Conservation (phyloP, 1,284 basidiomycete genomes). For the Wolfiporia cocos region DNA sequence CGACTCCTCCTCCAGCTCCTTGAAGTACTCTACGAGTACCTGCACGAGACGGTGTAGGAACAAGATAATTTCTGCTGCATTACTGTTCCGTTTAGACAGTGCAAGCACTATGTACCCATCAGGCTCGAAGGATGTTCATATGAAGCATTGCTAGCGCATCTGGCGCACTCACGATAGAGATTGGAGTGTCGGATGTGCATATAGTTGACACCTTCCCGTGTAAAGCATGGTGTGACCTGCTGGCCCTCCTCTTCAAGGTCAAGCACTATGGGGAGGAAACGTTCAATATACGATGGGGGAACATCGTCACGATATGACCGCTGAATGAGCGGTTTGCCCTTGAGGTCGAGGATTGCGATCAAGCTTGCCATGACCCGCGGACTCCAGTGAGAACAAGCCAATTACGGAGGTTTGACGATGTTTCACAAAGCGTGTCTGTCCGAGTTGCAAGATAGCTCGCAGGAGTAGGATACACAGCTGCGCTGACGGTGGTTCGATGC, state of each 20-base stretch:
- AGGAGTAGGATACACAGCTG: no score
- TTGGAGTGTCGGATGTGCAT: conserved; percentile 99
- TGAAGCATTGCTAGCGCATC: not conserved
- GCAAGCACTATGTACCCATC: conserved; percentile 74
- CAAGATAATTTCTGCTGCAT: conserved; percentile 94
- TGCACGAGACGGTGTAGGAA: conserved; percentile 91
- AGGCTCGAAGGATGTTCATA: no score
- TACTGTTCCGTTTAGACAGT: conserved; percentile 92
- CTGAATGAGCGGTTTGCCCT: conserved; percentile 98
- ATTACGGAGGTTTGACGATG: not conserved
- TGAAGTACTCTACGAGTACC: conserved; percentile 97
- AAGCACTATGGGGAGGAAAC: conserved; percentile 90
- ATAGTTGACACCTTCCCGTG: conserved; percentile 91
- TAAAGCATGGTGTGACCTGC: conserved; percentile 93
- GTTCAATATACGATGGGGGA: conserved; percentile 81
- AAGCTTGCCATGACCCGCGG: conserved; percentile 49
- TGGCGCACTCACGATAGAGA: conserved; percentile 68
- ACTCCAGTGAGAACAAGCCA: not conserved
- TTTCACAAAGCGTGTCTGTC: not conserved
- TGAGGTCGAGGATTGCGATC: conserved; percentile 95
- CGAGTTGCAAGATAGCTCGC: not conserved
- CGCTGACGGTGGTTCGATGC: no score
- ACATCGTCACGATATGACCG: conserved; percentile 98
- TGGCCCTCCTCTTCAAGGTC: conserved; percentile 98
- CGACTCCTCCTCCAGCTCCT: conserved; percentile 98